Evolutionary conservation across 768 basidiomycete genomes (phyloP), one percentile per base, ranked within the genome.

Genomic region (Tremella yokohamensis): DNA sequence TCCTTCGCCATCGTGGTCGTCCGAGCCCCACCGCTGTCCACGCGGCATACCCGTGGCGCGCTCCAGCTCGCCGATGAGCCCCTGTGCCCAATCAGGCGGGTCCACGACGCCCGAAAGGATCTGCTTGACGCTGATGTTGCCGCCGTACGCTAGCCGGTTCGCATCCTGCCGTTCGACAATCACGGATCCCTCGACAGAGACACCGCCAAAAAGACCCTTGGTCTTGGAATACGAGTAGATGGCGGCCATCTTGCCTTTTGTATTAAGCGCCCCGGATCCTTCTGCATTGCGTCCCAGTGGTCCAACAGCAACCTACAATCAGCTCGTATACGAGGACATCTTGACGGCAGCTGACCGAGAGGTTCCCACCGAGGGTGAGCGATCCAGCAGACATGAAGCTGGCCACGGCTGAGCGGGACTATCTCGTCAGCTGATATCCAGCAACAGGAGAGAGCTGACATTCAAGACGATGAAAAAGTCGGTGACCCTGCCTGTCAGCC

Each of bases 371-470:
- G 1, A 96, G 79, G 1, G 88, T 91, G 58, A 99, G 74, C 7
- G 87, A 89, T 8, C 96, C 94, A 15, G 91, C 87, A 12, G 91
- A 82, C 94, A 98, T 98, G 78, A 99, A 98, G 1, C 87, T 85
- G 84, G 88, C 69, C 13, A 78, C 69, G 3, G 76, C 65, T 4
- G 54, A 54, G 34, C 65, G 56, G n/a, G 71, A 68, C 72, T 88
- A 58, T 16, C 18, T 20, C 16, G 29, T 15, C 47, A 52, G 54
- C 53, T 29, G 3, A 52, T n/a, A 45, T 45, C 42, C 4, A 18
- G n/a, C 16, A 44, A 6, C 53, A 8, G 22, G 24, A 40, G 52
- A 19, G 4, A 19, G 54, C 71, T 60, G 38, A 75, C 74, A 58
- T 97, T 98, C 24, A 97, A 81, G 26, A 97, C 87, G 57, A 96